These are phyloP conservation scores for Aspergillus sp. DNA, from an alignment of 2,329 filamentous ascomycete genomes.

Conservation along the genomic window DNA sequence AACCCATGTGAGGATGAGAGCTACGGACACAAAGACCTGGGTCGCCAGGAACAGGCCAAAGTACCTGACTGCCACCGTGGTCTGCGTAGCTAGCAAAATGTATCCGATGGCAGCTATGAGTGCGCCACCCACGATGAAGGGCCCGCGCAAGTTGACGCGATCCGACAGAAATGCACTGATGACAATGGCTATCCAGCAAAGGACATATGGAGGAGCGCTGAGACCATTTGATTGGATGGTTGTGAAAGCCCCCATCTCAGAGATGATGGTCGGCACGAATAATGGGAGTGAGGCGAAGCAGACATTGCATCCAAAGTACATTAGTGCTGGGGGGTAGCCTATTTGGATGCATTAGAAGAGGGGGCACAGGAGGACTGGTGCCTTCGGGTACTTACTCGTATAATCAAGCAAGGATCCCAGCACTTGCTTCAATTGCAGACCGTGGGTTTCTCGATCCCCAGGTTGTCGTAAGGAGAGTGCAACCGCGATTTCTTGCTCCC, in stretches of 20 bases:
- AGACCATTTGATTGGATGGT: constrained; percentile 40
- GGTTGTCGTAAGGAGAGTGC: constrained; percentile 24
- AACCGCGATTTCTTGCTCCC: constrained; percentile 38
- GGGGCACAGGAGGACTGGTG: no score
- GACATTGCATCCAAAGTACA: constrained; percentile 34
- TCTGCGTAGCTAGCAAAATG: constrained; percentile 43
- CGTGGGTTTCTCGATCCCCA: constrained; percentile 24
- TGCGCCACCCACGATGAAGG: constrained; percentile 40
- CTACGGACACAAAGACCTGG: constrained; percentile 41
- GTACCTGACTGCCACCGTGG: constrained; percentile 36
- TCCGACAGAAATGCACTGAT: constrained; percentile 40
- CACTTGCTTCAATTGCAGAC: constrained; percentile 19
- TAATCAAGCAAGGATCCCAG: constrained; percentile 18
- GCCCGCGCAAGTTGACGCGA: constrained; percentile 39
- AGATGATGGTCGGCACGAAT: constrained; percentile 37
- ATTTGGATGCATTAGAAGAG: neutral
- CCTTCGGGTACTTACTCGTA: constrained; percentile 7
- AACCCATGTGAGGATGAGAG: constrained; percentile 40
- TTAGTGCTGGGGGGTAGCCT: constrained; percentile 21
- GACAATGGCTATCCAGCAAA: constrained; percentile 45
- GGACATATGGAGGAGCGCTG: constrained; percentile 44
- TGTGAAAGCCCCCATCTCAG: constrained; percentile 39
- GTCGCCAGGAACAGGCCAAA: constrained; percentile 43
- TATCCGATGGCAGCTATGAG: constrained; percentile 43
- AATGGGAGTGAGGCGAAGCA: constrained; percentile 35